Evolutionary conservation across 257 asterid genomes (phyloP), one percentile per base, ranked within the genome.

Genomic region (Solanum medicagineum): DNA sequence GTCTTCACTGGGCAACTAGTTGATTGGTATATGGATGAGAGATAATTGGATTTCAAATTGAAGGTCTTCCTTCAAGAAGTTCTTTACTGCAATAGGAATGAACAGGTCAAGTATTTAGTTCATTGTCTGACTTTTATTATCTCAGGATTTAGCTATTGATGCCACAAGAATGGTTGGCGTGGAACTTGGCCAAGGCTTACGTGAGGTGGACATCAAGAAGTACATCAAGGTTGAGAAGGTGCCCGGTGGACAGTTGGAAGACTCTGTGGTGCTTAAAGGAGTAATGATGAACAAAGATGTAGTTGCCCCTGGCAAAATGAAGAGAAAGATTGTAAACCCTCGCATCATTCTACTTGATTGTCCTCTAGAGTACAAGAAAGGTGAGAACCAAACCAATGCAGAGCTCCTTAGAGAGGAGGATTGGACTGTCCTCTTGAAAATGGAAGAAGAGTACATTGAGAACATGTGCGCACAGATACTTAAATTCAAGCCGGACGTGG

Each of bases 231-330:
- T 97, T 82, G 99, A 97, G 94, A 97, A 97, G 91, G 83, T 96
- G 87, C 98, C 98, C 22, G 98, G 99, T 84, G 97, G 97, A 63
- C 98, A 92, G 89, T 91, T 96, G 94, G 99, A 96, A 84, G 97
- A 95, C 88, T 96, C 99, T n/a, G 86, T 89, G 84, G 99, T 94
- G 75, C 86, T 96, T 81, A 93, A 89, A 89, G 99, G 99, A 77
- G 99, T 96, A 85, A 96, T 96, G 99, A 59, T 96, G 81, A 93
- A 95, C 90, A 96, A 96, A 89, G 99, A 95, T 85, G 94, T 96
- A 16, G 98, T 96, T 19, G 96, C 98, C 84, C 99, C 99, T 69
- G 98, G 99, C 54, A 96, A 95, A 95, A 96, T 95, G 99, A 93
- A 88, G 87, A 93, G 98, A 86, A 95, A 94, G 87, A 95, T 95